Evolutionary conservation across 257 asterid genomes (phyloP).

Genomic region (Forsythia suspensa): DNA sequence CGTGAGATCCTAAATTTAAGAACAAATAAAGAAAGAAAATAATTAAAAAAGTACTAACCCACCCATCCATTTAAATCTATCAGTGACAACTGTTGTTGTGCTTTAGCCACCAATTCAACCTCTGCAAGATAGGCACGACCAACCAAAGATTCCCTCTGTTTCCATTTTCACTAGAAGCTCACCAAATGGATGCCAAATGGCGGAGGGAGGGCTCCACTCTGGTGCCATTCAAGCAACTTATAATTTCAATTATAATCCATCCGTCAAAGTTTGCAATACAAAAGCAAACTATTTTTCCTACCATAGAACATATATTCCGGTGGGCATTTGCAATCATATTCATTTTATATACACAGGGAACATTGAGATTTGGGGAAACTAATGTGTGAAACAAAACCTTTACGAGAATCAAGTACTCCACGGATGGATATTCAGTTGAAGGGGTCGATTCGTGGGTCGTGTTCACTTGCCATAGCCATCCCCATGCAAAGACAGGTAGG

Average conservation of each 20-base stretch:
- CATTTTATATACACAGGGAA: not conserved
- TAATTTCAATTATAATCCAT: not conserved
- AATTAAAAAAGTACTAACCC: too few relatives aligned
- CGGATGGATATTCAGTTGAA: constrained; percentile 43
- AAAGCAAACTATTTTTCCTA: not conserved
- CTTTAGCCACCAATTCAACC: too few relatives aligned
- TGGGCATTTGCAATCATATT: not conserved
- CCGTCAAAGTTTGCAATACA: not conserved
- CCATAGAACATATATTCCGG: not conserved
- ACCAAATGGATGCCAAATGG: too few relatives aligned
- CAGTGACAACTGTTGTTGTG: too few relatives aligned
- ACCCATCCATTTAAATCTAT: too few relatives aligned
- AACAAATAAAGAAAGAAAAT: too few relatives aligned
- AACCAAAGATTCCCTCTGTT: too few relatives aligned
- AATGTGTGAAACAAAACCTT: not conserved
- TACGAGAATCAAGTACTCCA: not conserved
- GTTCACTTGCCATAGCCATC: constrained; percentile 97
- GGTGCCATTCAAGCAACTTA: not conserved
- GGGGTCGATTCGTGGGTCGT: constrained; percentile 90
- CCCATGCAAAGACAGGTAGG: constrained; percentile 98
- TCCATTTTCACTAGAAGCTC: too few relatives aligned
- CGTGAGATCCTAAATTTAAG: too few relatives aligned
- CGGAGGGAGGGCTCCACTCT: not conserved
- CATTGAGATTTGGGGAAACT: not conserved
- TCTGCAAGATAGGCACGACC: too few relatives aligned